These are phyloP conservation scores for Coniosporium tulheliwenetii DNA, from an alignment of 2,329 filamentous ascomycete species.

Conservation along the genomic window DNA sequence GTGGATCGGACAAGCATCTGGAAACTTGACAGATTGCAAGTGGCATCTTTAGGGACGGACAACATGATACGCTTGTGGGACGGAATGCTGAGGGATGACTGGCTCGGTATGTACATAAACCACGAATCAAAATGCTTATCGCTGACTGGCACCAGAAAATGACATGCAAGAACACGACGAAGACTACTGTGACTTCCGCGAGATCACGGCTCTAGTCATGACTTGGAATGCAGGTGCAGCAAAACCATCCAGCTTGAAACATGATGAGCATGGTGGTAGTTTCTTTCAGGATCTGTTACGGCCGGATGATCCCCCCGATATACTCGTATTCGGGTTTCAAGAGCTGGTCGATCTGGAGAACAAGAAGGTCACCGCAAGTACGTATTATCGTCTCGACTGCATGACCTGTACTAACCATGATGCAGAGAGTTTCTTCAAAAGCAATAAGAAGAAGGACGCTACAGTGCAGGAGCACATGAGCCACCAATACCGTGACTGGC, in stretches of 20 bases:
- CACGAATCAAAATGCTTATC: neutral
- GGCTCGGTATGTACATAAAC: conserved; percentile 44
- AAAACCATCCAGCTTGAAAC: conserved; percentile 68
- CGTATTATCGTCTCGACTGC: conserved; percentile 13
- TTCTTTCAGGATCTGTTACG: conserved; percentile 74
- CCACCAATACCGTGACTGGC: conserved; percentile 93
- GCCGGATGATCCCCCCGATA: conserved; percentile 66
- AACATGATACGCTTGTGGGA: conserved; percentile 81
- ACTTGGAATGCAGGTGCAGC: conserved; percentile 98
- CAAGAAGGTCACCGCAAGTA: conserved; percentile 90
- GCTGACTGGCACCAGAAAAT: conserved; percentile 35
- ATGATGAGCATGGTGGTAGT: conserved; percentile 50
- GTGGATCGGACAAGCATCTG: conserved; percentile 72
- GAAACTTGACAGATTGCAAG: conserved; percentile 68
- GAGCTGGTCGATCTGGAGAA: conserved; percentile 97
- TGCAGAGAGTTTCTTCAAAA: conserved; percentile 64
- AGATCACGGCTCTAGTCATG: conserved; percentile 65
- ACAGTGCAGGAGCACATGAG: conserved; percentile 82
- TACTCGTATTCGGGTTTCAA: conserved; percentile 92
- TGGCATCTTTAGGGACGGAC: conserved; percentile 76
- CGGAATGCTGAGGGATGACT: conserved; percentile 82
- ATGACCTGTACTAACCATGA: neutral
- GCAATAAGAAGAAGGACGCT: conserved; percentile 62
- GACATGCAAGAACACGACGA: conserved; percentile 74
- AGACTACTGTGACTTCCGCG: conserved; percentile 73